Evolutionary conservation across 768 basidiomycete genomes (phyloP).

Genomic region (Boletus reticulatus): DNA sequence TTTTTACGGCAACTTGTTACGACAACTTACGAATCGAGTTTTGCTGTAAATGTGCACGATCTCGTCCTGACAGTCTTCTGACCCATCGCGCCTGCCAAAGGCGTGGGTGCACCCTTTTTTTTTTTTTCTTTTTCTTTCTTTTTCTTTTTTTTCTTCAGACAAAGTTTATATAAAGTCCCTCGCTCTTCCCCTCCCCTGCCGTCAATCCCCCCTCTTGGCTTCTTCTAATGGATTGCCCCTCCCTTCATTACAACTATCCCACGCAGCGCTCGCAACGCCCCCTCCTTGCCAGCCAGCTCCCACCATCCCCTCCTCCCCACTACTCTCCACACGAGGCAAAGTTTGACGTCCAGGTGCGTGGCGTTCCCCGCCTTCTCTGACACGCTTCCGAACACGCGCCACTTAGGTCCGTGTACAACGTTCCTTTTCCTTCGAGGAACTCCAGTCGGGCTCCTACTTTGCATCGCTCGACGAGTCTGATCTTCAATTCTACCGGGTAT

Average conservation of each 20-base stretch:
- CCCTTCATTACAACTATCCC: neutral
- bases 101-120: conserved; percentile 15
- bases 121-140: too few relatives aligned
- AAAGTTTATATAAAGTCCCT: conserved; percentile 32
- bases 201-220: conserved; percentile 11
- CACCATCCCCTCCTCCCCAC: conserved; percentile 6
- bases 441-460: conserved; percentile 33
- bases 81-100: conserved; percentile 28
- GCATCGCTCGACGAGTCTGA: conserved; percentile 31
- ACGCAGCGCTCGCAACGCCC: neutral
- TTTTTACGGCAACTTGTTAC: conserved; percentile 28
- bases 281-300: neutral
- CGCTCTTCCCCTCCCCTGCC: conserved; percentile 20
- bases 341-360: conserved; percentile 25
- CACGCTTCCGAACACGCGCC: neutral
- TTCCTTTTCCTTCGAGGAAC: conserved; percentile 33
- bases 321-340: conserved; percentile 12
- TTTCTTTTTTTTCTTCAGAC: conserved; percentile 12
- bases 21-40: conserved; percentile 26
- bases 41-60: conserved; percentile 27
- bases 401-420: conserved; percentile 30
- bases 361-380: neutral
- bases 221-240: conserved; percentile 13
- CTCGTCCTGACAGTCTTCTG: conserved; percentile 27
- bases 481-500: conserved; percentile 31